phyloP scores from a whole-genome alignment of 371 early-diverging fungal species.

The Batkoa obscura region DNA sequence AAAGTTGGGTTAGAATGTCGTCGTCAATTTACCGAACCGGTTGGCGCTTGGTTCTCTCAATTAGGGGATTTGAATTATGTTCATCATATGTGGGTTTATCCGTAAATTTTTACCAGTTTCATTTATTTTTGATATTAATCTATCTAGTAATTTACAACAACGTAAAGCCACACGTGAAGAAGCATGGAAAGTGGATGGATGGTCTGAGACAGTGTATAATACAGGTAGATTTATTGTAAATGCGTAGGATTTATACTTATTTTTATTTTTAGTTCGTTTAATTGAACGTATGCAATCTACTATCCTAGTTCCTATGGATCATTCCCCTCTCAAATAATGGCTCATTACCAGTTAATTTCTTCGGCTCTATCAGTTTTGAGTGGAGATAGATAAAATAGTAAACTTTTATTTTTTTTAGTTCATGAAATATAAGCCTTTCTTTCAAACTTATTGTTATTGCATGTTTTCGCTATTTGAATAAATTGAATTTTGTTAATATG shows the following conservation, averaged over 20 bases:
- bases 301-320: conserved; percentile 61
- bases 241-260: neutral
- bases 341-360: too few relatives aligned
- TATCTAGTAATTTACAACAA: conserved; percentile 46
- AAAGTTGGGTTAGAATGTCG: conserved; percentile 70
- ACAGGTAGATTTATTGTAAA: conserved; percentile 32
- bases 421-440: too few relatives aligned
- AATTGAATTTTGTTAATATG: too few relatives aligned
- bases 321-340: conserved; percentile 45
- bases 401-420: too few relatives aligned
- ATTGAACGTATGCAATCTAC: conserved; percentile 66
- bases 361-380: too few relatives aligned
- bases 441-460: too few relatives aligned
- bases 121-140: neutral
- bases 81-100: conserved; percentile 86
- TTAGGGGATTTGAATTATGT: conserved; percentile 72
- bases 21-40: conserved; percentile 64
- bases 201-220: conserved; percentile 81
- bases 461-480: too few relatives aligned
- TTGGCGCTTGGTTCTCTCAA: conserved; percentile 92
- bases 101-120: conserved; percentile 33
- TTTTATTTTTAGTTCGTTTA: conserved; percentile 35
- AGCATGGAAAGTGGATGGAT: conserved; percentile 84
- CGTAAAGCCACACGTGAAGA: conserved; percentile 75
- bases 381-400: too few relatives aligned